Evolutionary conservation across 768 basidiomycete genomes (phyloP).

Genomic region (Pleurotus sapidus): DNA sequence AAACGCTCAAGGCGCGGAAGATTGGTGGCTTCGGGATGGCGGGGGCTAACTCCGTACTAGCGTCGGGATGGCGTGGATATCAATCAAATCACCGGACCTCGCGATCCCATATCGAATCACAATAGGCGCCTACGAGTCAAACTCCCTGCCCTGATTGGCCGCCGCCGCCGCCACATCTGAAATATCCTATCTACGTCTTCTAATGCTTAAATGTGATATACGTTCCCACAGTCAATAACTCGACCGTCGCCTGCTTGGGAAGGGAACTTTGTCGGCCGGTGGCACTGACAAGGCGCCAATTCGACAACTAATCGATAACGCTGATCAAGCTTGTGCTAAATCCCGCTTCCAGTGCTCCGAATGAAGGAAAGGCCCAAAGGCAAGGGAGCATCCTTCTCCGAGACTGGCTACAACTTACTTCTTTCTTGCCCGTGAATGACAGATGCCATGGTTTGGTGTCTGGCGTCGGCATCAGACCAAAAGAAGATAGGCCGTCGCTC

Average conservation of each 20-base stretch:
- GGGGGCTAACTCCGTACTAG: slow-evolving; percentile 1
- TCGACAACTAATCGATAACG: no score
- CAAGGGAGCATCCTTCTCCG: no score
- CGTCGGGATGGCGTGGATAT: background rate
- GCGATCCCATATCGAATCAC: background rate
- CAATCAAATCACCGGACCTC: background rate
- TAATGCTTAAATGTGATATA: background rate
- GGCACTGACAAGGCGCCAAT: no score
- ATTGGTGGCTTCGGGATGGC: slow-evolving; percentile 1
- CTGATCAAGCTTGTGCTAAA: no score
- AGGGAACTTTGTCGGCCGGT: no score
- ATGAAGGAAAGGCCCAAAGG: no score
- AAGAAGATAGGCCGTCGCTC: no score
- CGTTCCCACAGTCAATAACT: background rate
- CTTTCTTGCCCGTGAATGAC: no score
- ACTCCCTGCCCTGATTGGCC: background rate
- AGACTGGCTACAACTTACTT: no score
- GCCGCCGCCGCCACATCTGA: slow-evolving; percentile 9
- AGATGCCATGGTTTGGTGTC: no score
- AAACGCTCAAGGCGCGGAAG: background rate
- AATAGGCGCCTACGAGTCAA: background rate
- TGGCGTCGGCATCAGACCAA: no score
- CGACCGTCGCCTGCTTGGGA: background rate
- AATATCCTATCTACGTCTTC: background rate
- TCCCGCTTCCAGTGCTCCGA: no score